Evolutionary conservation across 2,329 filamentous ascomycete species (phyloP).

Genomic region (Whalleya microplaca): DNA sequence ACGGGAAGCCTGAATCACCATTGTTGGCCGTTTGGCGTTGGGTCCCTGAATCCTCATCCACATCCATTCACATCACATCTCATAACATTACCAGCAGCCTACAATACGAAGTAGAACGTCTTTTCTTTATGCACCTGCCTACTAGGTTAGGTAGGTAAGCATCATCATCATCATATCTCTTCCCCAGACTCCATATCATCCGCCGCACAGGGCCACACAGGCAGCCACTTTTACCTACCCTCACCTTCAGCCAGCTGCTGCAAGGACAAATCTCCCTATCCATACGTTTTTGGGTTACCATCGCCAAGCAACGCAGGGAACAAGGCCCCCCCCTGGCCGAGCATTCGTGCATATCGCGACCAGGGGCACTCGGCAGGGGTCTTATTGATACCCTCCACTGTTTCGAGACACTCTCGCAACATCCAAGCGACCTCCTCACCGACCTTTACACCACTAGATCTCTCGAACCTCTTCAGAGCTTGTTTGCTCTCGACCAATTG

Average conservation of each 20-base stretch:
- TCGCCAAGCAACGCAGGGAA: constrained; percentile 30
- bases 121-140: too few species aligned
- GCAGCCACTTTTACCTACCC: too few species aligned
- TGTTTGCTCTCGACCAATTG: constrained; percentile 33
- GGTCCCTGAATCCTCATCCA: background rate
- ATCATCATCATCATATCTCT: background rate
- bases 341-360: constrained; percentile 31
- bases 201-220: too few species aligned
- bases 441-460: constrained; percentile 33
- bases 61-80: too few species aligned
- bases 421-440: constrained; percentile 38
- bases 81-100: too few species aligned
- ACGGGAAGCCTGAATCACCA: background rate
- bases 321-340: constrained; percentile 23
- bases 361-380: constrained; percentile 33
- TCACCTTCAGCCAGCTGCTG: background rate
- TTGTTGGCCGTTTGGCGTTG: background rate
- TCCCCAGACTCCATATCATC: background rate
- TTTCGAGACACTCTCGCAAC: constrained; percentile 47
- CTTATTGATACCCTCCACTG: constrained; percentile 33
- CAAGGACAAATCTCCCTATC: constrained; percentile 4
- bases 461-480: constrained; percentile 32
- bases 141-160: too few species aligned
- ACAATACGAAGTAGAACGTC: too few species aligned
- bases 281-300: constrained; percentile 23